Conservation (phyloP, 352 stramenopile genomes). For the Pythium sukuiense region DNA sequence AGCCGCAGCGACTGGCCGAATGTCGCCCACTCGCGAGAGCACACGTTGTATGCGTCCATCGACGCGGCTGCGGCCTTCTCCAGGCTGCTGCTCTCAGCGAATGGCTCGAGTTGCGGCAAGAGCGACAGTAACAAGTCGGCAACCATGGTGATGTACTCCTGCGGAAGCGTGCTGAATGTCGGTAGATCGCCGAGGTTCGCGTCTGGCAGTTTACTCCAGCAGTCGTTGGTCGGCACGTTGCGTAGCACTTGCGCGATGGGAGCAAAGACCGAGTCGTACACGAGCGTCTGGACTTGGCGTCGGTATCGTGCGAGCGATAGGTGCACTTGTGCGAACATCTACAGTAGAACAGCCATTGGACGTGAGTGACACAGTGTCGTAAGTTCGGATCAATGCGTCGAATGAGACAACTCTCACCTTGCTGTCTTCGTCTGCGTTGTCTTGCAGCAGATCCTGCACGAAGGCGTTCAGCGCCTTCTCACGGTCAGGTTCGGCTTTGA, state of each 20-base stretch:
- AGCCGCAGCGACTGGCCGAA: constrained; percentile 53
- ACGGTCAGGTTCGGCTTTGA: constrained; percentile 43
- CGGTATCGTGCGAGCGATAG: constrained; percentile 21
- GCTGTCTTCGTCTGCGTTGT: constrained; percentile 6
- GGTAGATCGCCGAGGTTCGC: constrained; percentile 55
- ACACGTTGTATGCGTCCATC: constrained; percentile 44
- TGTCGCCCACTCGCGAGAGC: constrained; percentile 52
- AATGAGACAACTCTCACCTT: constrained; percentile 9
- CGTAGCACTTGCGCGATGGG: constrained; percentile 58
- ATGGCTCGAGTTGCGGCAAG: constrained; percentile 77
- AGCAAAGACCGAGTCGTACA: constrained; percentile 69
- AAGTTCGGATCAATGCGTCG: no score
- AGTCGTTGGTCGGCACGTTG: constrained; percentile 47
- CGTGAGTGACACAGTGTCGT: neutral
- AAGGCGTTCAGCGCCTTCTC: constrained; percentile 57
- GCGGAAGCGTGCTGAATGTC: constrained; percentile 72
- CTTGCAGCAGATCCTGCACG: constrained; percentile 37
- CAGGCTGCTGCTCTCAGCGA: constrained; percentile 72
- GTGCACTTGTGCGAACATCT: constrained; percentile 20
- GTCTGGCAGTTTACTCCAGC: constrained; percentile 51
- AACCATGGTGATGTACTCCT: constrained; percentile 86
- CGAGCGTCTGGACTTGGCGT: constrained; percentile 55
- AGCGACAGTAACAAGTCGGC: constrained; percentile 78
- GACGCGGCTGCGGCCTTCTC: constrained; percentile 57
- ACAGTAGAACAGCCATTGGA: neutral